Evolutionary conservation across 192 early-diverging fungal genomes (phyloP), one percentile per base, ranked within the genome.

Genomic region (Martensiomyces pterosporus): DNA sequence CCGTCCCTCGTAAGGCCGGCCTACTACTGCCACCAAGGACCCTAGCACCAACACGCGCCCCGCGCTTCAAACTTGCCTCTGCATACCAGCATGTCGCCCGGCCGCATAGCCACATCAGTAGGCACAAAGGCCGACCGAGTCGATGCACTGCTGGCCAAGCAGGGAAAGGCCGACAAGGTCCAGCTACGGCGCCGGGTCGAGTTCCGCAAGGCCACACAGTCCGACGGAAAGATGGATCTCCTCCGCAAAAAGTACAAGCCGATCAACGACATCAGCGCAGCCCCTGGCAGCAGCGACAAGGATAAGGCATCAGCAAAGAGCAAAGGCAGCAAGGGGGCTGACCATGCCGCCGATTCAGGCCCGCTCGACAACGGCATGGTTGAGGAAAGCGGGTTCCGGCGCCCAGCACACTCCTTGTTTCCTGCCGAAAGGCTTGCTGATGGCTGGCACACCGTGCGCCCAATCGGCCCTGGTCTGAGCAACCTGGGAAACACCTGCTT

Each of bases 401-500:
- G 61, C 5, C 57, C 80, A 4, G 61, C 72, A 3, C 77, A 78
- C 46, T 53, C 74, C 16, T 66, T 89, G 8, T 89, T 81, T 61
- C 66, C 67, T 19, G 71, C 64, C n/a, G 79, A 79, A 19, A 61
- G 71, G 45, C 68, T 89, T 16, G 42, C 77, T 4, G 40, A 55
- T 24, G 46, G 56, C 29, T 89, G 87, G 87, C 63, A 65, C 14
- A 37, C 58, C 13, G 60, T 76, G 38, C 73, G 79, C 15, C 55
- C 76, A 8, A 79, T 86, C 22, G 88, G 86, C 5, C 78, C 83
- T 8, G 86, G 86, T 9, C 60, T 91, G 25, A 57, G 73, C 49
- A 89, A 91, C 48, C 76, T 82, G 45, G 81, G 82, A 24, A 88
- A 88, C 43, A 87, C 87, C 3, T 91, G 88, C 47, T 91, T 85